These are phyloP conservation scores for Calocybe cyanea DNA, from an alignment of 768 basidiomycete genomes.

Conservation along the genomic window DNA sequence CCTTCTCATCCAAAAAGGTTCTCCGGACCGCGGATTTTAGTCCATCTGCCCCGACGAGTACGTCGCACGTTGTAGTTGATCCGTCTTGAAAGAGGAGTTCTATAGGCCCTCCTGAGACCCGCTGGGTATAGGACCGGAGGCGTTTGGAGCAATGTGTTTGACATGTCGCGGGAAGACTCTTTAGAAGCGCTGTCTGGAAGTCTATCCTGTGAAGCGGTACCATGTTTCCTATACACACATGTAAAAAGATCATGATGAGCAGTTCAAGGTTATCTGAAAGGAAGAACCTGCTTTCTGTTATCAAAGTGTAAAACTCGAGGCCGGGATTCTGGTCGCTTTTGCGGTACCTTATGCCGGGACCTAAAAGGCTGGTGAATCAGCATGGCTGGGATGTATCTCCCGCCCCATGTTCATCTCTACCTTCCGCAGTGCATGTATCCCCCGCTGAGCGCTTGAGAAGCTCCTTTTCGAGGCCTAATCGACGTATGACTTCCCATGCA, in stretches of 20 bases:
- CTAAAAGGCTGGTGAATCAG: conserved; percentile 26
- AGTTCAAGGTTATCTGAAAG: not conserved
- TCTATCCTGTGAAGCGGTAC: conserved; percentile 63
- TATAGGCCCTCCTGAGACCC: conserved; percentile 32
- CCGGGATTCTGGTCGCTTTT: conserved; percentile 60
- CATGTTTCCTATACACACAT: conserved; percentile 36
- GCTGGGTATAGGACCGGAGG: conserved; percentile 52
- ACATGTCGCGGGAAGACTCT: conserved; percentile 41
- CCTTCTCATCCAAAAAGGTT: conserved; percentile 35
- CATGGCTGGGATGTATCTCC: not conserved
- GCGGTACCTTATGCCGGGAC: conserved; percentile 49
- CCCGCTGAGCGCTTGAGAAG: conserved; percentile 35
- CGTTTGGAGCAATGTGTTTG: conserved; percentile 53
- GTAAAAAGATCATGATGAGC: conserved; percentile 10
- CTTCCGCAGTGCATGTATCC: conserved; percentile 36
- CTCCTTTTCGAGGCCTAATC: conserved; percentile 44
- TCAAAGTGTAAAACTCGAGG: conserved; percentile 46
- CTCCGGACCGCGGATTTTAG: conserved; percentile 53
- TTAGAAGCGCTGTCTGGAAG: conserved; percentile 57
- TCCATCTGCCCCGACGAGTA: conserved; percentile 71
- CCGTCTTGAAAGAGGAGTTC: conserved; percentile 61
- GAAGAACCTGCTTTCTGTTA: conserved; percentile 48
- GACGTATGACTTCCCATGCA: conserved; percentile 45
- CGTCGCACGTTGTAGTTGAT: conserved; percentile 53
- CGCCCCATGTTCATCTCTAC: conserved; percentile 20